phyloP scores from a whole-genome alignment of 1,284 basidiomycete genomes.

The Cryptococcus sp. region DNA sequence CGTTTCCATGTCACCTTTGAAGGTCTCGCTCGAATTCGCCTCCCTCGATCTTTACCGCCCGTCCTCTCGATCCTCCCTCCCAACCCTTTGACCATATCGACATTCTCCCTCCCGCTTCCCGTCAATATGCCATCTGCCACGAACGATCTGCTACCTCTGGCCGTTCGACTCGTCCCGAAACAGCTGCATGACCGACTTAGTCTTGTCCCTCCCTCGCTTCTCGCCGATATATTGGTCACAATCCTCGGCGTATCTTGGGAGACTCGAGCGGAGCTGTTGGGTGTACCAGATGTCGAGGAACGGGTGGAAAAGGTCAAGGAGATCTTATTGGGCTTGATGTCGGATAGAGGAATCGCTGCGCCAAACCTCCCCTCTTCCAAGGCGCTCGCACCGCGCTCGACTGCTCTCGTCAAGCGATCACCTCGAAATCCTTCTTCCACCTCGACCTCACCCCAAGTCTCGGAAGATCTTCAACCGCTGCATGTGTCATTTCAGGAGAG shows the following conservation, averaged over 20 bases:
- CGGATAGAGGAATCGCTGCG: constrained; percentile 14
- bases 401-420: constrained; percentile 9
- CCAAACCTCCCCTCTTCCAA: background rate
- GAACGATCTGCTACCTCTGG: constrained; percentile 28
- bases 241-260: constrained; percentile 37
- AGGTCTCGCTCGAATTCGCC: constrained; percentile 37
- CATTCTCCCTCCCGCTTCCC: constrained; percentile 35
- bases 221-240: constrained; percentile 37
- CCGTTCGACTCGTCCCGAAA: constrained; percentile 26
- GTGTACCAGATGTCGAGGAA: constrained; percentile 28
- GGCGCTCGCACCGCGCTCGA: constrained; percentile 3
- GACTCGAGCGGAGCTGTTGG: constrained; percentile 30
- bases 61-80: constrained; percentile 38
- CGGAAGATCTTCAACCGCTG: constrained; percentile 37
- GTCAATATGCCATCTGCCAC: constrained; percentile 6
- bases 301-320: constrained; percentile 24
- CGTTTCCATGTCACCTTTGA: constrained; percentile 28
- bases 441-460: constrained; percentile 7
- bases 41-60: constrained; percentile 38
- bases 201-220: constrained; percentile 24
- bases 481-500: constrained; percentile 17
- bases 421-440: background rate
- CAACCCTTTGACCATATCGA: constrained; percentile 24
- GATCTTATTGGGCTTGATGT: constrained; percentile 20
- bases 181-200: constrained; percentile 33